Evolutionary conservation across 2,329 filamentous ascomycete species (phyloP), one percentile per base, ranked within the genome.

Genomic region (Xylariaceae sp.): DNA sequence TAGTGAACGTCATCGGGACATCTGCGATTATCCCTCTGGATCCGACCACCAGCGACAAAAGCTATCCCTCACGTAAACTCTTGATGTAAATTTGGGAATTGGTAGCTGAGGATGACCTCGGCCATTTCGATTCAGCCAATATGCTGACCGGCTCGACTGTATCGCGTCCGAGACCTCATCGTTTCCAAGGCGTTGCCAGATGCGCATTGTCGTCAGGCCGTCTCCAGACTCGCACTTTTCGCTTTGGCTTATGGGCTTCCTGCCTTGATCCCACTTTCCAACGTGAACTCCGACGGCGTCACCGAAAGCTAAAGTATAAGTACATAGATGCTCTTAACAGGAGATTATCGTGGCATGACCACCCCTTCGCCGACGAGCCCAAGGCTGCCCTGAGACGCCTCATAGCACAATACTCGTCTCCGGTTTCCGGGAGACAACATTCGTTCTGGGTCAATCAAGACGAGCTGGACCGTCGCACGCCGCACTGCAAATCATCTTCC

Each of bases 231-330:
- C 75, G 81, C 34, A 63, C 62, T 34, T 79, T 81, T 54, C 75
- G 78, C 53, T 74, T 82, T 53, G 74, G 71, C 47, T 58, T 72
- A 16, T 81, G 78, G 74, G 70, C 73, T 7, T 71, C 69, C 31
- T 71, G 71, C 42, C 58, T 72, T 28, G 72, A 78, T 55, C 64
- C 68, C 13, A 69, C 75, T 16, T 66, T 69, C 17, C 69, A 72
- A 38, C 71, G 68, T 41, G 74, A 80, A 47, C 55, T 73, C 31
- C 73, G 73, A 46, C 75, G 73, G 41, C 77, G 74, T 12, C 69
- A 74, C 54, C 71, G 73, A 48, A 54, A 62, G 4, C 38, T 74
- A 11, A 76, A 73, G 42, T 73, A 78, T 58, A 77, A 73, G 52
- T 76, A 76, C 58, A 65, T 71, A 52, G 74, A 80, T 48, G 66